Base-by-base conservation (phyloP, 441 rosid species). In the Hypseocharis bilobata region DNA sequence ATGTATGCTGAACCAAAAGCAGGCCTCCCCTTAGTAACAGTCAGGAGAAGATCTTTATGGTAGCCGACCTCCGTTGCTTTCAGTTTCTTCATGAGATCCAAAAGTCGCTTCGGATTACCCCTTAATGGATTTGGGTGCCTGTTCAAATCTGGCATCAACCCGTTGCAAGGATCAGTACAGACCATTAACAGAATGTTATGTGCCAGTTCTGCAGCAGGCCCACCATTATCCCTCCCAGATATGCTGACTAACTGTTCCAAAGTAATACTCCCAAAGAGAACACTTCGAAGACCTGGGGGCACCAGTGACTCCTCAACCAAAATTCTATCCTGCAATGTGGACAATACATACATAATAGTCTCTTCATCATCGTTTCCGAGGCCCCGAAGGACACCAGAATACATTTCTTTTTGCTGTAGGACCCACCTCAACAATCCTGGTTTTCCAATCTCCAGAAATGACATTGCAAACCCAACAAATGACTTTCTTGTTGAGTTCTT, bases 351-450 rank as follows among this genome's bases (percentile, higher is more conserved):
- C 66, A 63, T 54, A 68, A 86, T 73, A 66, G 88, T 86, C 67
- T 87, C 96, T 20, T 87, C 83, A 62, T 91, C 84, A 44, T 85
- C 96, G 57, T 73, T 72, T 61, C 77, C 93, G 56, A 94, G 88
- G 36, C 88, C 85, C 38, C 86, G 83, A 64, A 94, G 85, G 66
- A 91, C 87, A 58, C 84, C 86, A 51, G 85, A 89, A 72, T 78
- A 91, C 96, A 94, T 86, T 76, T 91, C 91, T 73, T 74, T 89
- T 80, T 89, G 88, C 81, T 86, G 89, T 65, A 94, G 76, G 66
- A 89, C 69, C 86, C 84, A 83, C 76, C 87, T 83, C 81, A 94
- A 63, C 74, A 94, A 78, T 32, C 87, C 85, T 0, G 96, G 94
- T 58, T 83, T 89, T 72, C 92, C 97, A 69, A 84, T 80, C 75